phyloP scores from a whole-genome alignment of 2,329 filamentous ascomycete species.

The Fusarium torreyae region DNA sequence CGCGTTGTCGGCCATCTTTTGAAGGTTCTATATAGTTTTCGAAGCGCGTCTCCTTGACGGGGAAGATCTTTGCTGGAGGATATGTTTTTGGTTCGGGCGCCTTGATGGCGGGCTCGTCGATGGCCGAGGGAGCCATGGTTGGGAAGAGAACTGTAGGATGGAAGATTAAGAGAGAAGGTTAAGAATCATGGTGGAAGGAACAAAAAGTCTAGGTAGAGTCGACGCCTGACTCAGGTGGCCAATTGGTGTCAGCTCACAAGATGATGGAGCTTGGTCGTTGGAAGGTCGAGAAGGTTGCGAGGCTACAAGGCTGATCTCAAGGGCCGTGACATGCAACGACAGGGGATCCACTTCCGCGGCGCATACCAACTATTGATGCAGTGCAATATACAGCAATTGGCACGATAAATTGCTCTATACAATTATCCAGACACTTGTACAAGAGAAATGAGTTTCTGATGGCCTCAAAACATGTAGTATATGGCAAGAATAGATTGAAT shows the following conservation, averaged over 20 bases:
- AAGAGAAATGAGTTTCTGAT: no score
- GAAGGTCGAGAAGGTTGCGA: constrained; percentile 50
- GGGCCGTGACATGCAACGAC: constrained; percentile 35
- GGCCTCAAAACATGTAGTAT: no score
- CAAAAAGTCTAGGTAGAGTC: constrained; percentile 15
- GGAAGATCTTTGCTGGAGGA: constrained; percentile 70
- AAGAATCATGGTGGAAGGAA: constrained; percentile 39
- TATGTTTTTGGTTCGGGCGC: constrained; percentile 60
- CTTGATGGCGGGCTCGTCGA: constrained; percentile 60
- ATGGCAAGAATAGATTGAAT: no score
- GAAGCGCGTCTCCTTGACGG: constrained; percentile 74
- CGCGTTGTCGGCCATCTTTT: constrained; percentile 79
- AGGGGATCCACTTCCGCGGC: constrained; percentile 42
- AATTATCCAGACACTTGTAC: no score
- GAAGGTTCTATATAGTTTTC: constrained; percentile 68
- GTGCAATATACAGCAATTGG: not conserved
- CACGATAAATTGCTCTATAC: not conserved
- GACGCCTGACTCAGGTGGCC: constrained; percentile 37
- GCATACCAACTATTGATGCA: not conserved
- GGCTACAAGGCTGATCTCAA: constrained; percentile 57
- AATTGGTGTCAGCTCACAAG: constrained; percentile 48
- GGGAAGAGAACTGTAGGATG: constrained; percentile 14
- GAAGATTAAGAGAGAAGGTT: constrained; percentile 21
- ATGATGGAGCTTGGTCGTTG: constrained; percentile 44
- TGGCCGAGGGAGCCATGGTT: constrained; percentile 69